Conservation (phyloP, 2,329 filamentous ascomycete species). For the Lecanicillium sp. region DNA sequence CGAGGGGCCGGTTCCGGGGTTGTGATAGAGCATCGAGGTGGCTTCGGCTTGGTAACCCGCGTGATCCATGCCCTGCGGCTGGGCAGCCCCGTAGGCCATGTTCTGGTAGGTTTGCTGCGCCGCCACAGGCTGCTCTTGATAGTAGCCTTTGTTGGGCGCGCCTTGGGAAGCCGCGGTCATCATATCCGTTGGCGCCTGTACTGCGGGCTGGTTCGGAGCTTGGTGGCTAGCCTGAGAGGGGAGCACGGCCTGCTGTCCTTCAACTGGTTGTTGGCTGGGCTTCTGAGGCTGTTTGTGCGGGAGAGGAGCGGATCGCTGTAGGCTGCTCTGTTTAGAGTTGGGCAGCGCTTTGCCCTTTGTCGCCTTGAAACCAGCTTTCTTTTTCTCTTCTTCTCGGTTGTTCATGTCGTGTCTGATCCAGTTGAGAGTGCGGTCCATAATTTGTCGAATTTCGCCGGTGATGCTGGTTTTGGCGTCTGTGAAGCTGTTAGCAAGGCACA, state of each 20-base stretch:
- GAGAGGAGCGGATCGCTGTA: background rate
- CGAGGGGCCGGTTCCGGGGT: constrained; percentile 17
- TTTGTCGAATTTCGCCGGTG: constrained; percentile 37
- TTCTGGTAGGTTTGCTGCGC: constrained; percentile 25
- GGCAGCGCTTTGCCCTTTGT: constrained; percentile 1
- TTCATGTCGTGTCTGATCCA: constrained; percentile 48
- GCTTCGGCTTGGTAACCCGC: constrained; percentile 22
- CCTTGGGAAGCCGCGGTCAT: constrained; percentile 13
- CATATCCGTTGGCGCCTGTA: background rate
- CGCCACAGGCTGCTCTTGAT: constrained; percentile 22
- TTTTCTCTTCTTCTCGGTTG: constrained; percentile 24
- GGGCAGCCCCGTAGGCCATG: constrained; percentile 26
- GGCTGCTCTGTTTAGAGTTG: background rate
- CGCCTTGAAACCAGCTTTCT: background rate
- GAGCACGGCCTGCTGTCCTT: background rate
- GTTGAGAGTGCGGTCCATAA: constrained; percentile 45
- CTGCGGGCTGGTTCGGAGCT: background rate
- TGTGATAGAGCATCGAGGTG: constrained; percentile 25
- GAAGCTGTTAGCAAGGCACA: constrained; percentile 16
- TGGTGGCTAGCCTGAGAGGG: background rate
- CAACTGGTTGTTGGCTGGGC: constrained; percentile 1
- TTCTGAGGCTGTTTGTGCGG: constrained; percentile 6
- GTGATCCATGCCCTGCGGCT: constrained; percentile 18
- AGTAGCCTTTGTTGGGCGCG: constrained; percentile 25
- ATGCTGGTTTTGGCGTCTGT: constrained; percentile 40